Evolutionary conservation across 2,329 filamentous ascomycete species (phyloP).

Genomic region (Fusarium sp.): DNA sequence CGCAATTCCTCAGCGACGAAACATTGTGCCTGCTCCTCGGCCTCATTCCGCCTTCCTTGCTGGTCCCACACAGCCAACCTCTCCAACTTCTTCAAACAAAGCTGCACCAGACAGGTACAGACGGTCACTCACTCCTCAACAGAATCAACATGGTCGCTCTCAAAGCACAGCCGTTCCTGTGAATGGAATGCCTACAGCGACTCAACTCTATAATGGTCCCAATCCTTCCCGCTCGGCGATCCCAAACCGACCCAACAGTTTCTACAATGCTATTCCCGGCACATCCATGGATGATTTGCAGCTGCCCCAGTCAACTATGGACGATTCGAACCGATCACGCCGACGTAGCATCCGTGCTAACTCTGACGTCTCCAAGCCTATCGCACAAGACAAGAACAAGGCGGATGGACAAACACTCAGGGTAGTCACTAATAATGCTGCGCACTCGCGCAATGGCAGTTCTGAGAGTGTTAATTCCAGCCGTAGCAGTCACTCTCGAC

Average conservation of each 20-base stretch:
- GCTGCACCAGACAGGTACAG: constrained; percentile 83
- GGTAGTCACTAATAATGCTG: constrained; percentile 49
- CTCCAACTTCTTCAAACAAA: constrained; percentile 57
- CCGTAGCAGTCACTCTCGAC: constrained; percentile 70
- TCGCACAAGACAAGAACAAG: constrained; percentile 43
- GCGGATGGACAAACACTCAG: constrained; percentile 59
- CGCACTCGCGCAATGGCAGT: constrained; percentile 66
- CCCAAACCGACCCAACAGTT: constrained; percentile 65
- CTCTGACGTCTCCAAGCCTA: constrained; percentile 41
- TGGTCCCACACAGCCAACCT: constrained; percentile 63
- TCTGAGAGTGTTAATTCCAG: constrained; percentile 74
- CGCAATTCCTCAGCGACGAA: constrained; percentile 58
- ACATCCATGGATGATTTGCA: constrained; percentile 76
- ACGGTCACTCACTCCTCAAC: constrained; percentile 59
- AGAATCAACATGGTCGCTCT: constrained; percentile 55
- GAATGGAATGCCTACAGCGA: constrained; percentile 47
- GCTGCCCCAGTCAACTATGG: constrained; percentile 69
- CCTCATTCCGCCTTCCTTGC: constrained; percentile 61
- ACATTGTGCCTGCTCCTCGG: constrained; percentile 56
- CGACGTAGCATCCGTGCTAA: constrained; percentile 83
- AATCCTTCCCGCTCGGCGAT: constrained; percentile 52
- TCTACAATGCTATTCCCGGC: constrained; percentile 63
- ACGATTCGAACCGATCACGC: constrained; percentile 81
- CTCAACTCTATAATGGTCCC: constrained; percentile 50
- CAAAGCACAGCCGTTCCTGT: constrained; percentile 53